Evolutionary conservation across 257 asterid species (phyloP), one percentile per base, ranked within the genome.

Genomic region (Ajuga chamaepitys): DNA sequence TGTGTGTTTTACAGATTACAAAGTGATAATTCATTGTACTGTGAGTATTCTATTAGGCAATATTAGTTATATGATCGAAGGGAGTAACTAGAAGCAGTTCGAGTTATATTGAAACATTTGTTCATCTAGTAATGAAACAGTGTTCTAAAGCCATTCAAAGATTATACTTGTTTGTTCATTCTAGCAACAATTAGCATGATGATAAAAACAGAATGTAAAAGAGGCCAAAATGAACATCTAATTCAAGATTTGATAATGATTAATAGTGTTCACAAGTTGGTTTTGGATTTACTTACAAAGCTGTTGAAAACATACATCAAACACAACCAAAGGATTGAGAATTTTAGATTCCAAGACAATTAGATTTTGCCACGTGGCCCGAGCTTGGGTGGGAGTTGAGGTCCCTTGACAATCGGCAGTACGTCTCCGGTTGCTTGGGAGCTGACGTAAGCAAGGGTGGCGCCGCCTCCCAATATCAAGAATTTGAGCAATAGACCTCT

Each of bases 401-500:
- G 98, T 25, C 97, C 97, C 76, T 81, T 93, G 75, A 85, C 87
- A 50, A 89, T 93, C 0, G 98, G 98, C 42, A 89, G 85, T 70
- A 89, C 80, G 30, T 93, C 97, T n/a, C 87, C 88, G 9, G 97
- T 84, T 22, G 96, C 95, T 9, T 88, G 83, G 70, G 97, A 82
- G 71, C 97, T 87, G 57, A 80, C 86, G 55, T 87, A 93, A 53
- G 95, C 93, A 57, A 92, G 87, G 4, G 91, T 82, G 58, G 88
- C 74, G 40, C 97, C 97, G 37, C 98, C 97, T 70, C 95, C 96
- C 42, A 93, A 14, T n/a, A 93, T 78, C 95, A 90, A 84, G 89
- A 89, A 93, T 57, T 93, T 89, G 75, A 93, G 93, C 95, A 93
- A 68, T 68, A 92, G 72, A 25, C 97, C 97, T 83, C 98, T 92